Percentiles rank a stretch among this genome's conserved stretches.
phyloP scores from a whole-genome alignment of 2,329 filamentous ascomycete genomes.

The Fusarium praegraminearum region DNA sequence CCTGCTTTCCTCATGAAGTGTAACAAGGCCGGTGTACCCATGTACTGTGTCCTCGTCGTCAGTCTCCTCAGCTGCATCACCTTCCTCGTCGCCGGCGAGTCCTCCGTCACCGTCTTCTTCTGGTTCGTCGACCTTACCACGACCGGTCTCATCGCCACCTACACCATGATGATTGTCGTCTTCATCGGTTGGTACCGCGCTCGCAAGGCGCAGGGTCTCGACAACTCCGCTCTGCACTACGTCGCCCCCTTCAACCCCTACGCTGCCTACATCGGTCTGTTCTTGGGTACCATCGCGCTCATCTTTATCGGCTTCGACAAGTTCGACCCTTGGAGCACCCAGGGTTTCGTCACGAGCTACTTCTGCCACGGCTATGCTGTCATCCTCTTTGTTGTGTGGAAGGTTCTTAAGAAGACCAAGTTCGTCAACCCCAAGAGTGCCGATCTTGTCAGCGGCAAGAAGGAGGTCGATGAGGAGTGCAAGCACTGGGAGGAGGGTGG shows the following conservation, averaged over 20 bases:
- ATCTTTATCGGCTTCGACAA: constrained; percentile 69
- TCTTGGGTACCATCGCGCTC: constrained; percentile 61
- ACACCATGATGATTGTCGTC: constrained; percentile 57
- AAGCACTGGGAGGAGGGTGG: constrained; percentile 59
- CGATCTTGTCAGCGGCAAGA: constrained; percentile 63
- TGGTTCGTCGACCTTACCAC: constrained; percentile 68
- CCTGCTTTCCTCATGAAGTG: constrained; percentile 66
- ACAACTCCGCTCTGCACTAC: constrained; percentile 62
- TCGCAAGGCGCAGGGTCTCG: constrained; percentile 60
- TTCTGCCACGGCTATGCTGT: constrained; percentile 66
- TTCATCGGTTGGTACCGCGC: constrained; percentile 63
- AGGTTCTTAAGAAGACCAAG: constrained; percentile 62
- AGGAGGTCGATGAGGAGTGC: constrained; percentile 71
- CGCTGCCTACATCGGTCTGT: constrained; percentile 61
- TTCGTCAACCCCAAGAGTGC: constrained; percentile 41
- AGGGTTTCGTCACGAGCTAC: constrained; percentile 65
- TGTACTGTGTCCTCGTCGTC: constrained; percentile 64
- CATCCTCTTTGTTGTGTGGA: constrained; percentile 64
- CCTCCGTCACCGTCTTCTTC: constrained; percentile 61
- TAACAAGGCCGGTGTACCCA: constrained; percentile 69
- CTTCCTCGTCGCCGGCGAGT: constrained; percentile 62
- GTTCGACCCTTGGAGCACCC: constrained; percentile 63
- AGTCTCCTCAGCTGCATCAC: constrained; percentile 62
- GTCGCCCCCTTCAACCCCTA: constrained; percentile 64
- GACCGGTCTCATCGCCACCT: constrained; percentile 68